Evolutionary conservation across 2,329 filamentous ascomycete genomes (phyloP), one percentile per base, ranked within the genome.

Genomic region (Hortaea sp.): DNA sequence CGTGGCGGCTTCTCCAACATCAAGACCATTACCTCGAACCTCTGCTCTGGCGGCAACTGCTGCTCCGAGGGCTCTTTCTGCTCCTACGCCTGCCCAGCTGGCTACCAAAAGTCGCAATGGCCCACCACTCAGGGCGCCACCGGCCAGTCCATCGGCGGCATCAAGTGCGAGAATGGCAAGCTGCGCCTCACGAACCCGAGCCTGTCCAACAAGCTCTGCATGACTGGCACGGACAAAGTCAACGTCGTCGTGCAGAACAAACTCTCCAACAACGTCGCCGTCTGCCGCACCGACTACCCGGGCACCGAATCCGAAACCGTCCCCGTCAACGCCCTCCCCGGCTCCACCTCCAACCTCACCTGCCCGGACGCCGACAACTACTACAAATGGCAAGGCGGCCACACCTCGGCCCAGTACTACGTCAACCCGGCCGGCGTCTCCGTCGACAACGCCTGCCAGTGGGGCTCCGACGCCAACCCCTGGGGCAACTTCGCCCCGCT

Each of bases 251-350:
- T 95, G 49, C 63, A 82, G 66, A 98, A 95, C 75, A 79, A 82
- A 46, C 74, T 95, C 31, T 61, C 67, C 42, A 63, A 77, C 34
- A 69, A 76, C 39, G 83, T 86, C 29, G 77, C 84, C 39, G 77
- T 94, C 57, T 98, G 92, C 79, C 88, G 88, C 66, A 97, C 92
- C 54, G 88, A 95, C 66, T 98, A 98, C 70, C 92, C 92, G 51
- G 90, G 88, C 62, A 88, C 81, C 49, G 92, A 98, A 72, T 75
- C 75, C 58, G 90, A 95, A 81, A 86, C 85, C 45, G 77, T 97
- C 49, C 86, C 90, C 40, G 70, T 89, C 41, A 69, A 79, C 48
- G 74, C 83, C 39, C 54, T 66, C 5, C 69, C 84, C 44, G 85
- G 85, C 49, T 46, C 46, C 42, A 75, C 69, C 28, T 70, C 79